These are phyloP conservation scores for Linanthus parryae DNA, from an alignment of 148 eudicot genomes.

Conservation along the genomic window DNA sequence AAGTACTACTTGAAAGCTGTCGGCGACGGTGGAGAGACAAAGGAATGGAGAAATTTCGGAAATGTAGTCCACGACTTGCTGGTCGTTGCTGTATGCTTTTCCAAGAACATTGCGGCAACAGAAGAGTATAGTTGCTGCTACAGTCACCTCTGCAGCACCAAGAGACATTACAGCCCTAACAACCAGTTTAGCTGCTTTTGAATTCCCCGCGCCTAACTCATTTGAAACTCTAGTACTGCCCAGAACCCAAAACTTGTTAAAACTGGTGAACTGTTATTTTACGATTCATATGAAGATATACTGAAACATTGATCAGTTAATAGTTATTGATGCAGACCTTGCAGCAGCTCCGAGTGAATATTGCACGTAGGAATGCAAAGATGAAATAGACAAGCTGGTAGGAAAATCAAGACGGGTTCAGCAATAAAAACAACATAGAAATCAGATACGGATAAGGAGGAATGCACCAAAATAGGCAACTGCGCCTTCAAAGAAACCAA, in stretches of 20 bases:
- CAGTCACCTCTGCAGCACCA: slow-evolving; percentile 13
- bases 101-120: slow-evolving; percentile 25
- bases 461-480: no score
- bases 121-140: slow-evolving; percentile 17
- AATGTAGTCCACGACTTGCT: slow-evolving; percentile 29
- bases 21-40: slow-evolving; percentile 24
- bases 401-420: neutral
- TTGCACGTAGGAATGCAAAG: slow-evolving; percentile 33
- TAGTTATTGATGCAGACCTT: slow-evolving; percentile 24
- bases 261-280: neutral
- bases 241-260: neutral
- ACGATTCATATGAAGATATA: neutral
- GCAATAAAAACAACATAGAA: neutral
- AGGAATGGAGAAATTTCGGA: slow-evolving; percentile 23
- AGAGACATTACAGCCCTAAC: slow-evolving; percentile 21
- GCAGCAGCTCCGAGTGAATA: slow-evolving; percentile 36
- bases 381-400: slow-evolving; percentile 24
- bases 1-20: slow-evolving; percentile 34
- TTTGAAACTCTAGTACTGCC: slow-evolving; percentile 39
- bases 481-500: neutral
- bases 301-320: neutral
- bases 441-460: neutral
- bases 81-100: slow-evolving; percentile 29
- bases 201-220: slow-evolving; percentile 46
- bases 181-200: slow-evolving; percentile 21